Evolutionary conservation across 192 early-diverging fungal species (phyloP).

Genomic region (Ramicandelaber brevisporus): DNA sequence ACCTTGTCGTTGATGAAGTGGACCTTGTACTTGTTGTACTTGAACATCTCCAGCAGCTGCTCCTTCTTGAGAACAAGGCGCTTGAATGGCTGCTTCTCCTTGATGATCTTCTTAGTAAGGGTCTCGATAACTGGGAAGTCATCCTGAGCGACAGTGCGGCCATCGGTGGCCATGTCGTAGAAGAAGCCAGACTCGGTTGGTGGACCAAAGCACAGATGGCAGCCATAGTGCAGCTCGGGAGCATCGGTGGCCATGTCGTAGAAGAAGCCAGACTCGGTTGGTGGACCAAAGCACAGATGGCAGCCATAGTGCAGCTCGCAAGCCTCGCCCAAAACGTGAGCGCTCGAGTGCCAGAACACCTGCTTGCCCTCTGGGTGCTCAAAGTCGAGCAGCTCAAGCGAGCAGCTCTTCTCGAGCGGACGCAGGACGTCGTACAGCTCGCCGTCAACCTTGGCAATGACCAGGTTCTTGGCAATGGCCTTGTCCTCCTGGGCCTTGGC

Average conservation of each 20-base stretch:
- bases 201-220: slow-evolving; percentile 90
- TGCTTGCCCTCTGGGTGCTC: slow-evolving; percentile 72
- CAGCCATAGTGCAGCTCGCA: slow-evolving; percentile 95
- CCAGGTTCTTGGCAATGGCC: slow-evolving; percentile 65
- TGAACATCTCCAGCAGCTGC: slow-evolving; percentile 87
- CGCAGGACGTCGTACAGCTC: slow-evolving; percentile 70
- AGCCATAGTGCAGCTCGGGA: slow-evolving; percentile 62
- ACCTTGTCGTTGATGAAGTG: slow-evolving; percentile 81
- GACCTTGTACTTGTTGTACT: slow-evolving; percentile 94
- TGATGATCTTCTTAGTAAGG: slow-evolving; percentile 63
- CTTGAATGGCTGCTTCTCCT: slow-evolving; percentile 90
- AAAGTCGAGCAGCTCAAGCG: slow-evolving; percentile 81
- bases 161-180: slow-evolving; percentile 66
- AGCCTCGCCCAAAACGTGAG: slow-evolving; percentile 90
- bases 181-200: slow-evolving; percentile 88
- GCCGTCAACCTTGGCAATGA: slow-evolving; percentile 89
- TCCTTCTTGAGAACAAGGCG: slow-evolving; percentile 73
- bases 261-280: slow-evolving; percentile 84
- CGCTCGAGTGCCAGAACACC: slow-evolving; percentile 98
- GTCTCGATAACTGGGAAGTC: slow-evolving; percentile 77
- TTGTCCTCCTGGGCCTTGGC: slow-evolving; percentile 70
- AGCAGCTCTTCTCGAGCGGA: slow-evolving; percentile 56
- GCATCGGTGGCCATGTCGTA: slow-evolving; percentile 83
- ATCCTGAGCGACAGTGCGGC: slow-evolving; percentile 40
- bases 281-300: slow-evolving; percentile 90